A percentile compares a stretch with the other conserved stretches of the same genome.
phyloP scores from a whole-genome alignment of 202 grass and related monocot species.

The Sporobolus alterniflorus region DNA sequence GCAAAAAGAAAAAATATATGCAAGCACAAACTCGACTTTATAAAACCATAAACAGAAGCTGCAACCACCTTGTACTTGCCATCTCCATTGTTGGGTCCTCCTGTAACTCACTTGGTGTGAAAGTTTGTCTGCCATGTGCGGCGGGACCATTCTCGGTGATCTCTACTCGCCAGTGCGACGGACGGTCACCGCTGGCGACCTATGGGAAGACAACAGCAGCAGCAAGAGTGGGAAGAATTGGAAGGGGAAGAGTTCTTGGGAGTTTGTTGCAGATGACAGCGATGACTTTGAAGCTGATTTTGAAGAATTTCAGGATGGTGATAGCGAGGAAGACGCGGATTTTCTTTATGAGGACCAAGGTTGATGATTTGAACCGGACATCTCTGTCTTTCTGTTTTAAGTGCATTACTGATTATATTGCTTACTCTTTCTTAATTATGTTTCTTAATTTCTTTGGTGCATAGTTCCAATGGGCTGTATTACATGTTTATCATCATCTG shows the following conservation, averaged over 20 bases:
- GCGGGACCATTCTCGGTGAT: conserved; percentile 58
- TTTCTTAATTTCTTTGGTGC: neutral
- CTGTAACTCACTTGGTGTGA: neutral
- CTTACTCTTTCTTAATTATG: neutral
- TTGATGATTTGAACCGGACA: neutral
- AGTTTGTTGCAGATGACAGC: neutral
- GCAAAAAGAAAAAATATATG: conserved; percentile 30
- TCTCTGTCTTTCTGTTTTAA: neutral
- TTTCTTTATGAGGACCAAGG: conserved; percentile 29
- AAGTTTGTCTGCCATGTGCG: conserved; percentile 47
- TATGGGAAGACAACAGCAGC: neutral
- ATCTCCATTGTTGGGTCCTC: conserved; percentile 17
- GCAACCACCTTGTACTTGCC: neutral
- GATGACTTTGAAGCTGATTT: conserved; percentile 70
- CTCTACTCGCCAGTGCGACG: conserved; percentile 41
- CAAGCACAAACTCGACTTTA: neutral
- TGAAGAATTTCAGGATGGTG: conserved; percentile 35
- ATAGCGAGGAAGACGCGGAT: conserved; percentile 10
- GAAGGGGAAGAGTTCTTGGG: conserved; percentile 33
- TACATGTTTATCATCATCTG: neutral
- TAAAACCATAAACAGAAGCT: neutral
- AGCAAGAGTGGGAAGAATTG: conserved; percentile 23
- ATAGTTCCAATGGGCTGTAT: neutral
- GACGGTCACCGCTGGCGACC: conserved; percentile 24
- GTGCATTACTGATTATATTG: neutral